A percentile compares a stretch with the other conserved stretches of the same genome.
Evolutionary conservation across 2,329 filamentous ascomycete species (phyloP).

Genomic region (Cadophora gregata): DNA sequence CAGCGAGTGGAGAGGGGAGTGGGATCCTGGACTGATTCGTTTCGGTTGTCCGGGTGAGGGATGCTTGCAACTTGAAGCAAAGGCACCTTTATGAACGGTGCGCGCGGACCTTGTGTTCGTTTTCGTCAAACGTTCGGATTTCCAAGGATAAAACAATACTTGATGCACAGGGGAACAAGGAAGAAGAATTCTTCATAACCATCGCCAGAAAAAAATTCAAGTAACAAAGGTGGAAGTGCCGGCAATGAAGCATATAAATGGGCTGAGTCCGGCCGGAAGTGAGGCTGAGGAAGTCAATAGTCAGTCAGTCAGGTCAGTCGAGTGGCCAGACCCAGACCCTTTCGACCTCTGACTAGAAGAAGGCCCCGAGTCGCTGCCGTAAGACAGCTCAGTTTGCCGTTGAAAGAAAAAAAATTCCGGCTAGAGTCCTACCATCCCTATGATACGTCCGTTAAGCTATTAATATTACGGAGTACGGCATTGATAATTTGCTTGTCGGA

Average conservation of each 20-base stretch:
- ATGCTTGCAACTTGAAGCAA: background rate
- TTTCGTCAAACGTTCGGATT: background rate
- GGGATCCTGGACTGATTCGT: background rate
- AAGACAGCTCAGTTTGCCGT: conserved; percentile 6
- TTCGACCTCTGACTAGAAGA: background rate
- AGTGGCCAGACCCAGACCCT: background rate
- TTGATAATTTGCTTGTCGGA: conserved; percentile 5
- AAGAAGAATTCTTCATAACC: background rate
- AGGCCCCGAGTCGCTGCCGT: conserved; percentile 7
- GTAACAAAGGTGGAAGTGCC: background rate
- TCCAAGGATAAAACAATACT: background rate
- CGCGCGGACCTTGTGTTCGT: conserved; percentile 13
- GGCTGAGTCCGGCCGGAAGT: background rate
- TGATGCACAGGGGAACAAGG: background rate
- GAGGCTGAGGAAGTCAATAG: background rate
- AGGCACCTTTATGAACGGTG: background rate
- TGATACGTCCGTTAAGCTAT: background rate
- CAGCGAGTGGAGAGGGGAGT: background rate
- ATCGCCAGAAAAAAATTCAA: background rate
- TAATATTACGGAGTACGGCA: background rate
- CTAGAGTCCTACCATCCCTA: background rate
- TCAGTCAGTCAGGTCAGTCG: background rate
- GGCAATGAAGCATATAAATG: background rate
- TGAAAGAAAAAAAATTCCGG: background rate
- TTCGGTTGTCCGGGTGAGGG: conserved; percentile 5